Percentiles rank a stretch among this genome's conserved stretches.
phyloP scores from a whole-genome alignment of 352 stramenopile genomes.

The Phytophthora palmivora region DNA sequence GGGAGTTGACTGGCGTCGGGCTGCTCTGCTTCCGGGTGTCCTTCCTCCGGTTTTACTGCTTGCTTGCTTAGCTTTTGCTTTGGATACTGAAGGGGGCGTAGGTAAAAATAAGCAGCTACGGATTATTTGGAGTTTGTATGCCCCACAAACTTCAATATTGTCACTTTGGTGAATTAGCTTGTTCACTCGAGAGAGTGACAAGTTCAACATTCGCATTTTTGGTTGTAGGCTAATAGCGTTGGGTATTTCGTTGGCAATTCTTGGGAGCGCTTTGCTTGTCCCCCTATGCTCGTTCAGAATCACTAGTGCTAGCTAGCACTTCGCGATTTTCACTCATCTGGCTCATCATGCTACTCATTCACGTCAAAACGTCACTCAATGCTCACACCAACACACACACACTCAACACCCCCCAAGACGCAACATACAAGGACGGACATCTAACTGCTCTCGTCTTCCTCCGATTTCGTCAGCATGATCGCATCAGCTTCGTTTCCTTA shows the following conservation, averaged over 20 bases:
- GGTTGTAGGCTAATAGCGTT: not conserved
- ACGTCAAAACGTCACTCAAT: constrained; percentile 21
- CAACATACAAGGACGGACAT: constrained; percentile 28
- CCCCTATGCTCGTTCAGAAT: too few relatives aligned
- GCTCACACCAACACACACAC: constrained; percentile 27
- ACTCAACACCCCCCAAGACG: constrained; percentile 28
- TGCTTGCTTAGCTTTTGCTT: constrained; percentile 25
- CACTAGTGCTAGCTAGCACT: not conserved
- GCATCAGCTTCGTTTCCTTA: not conserved
- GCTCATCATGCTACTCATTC: not conserved
- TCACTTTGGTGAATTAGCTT: not conserved
- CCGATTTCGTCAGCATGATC: not conserved
- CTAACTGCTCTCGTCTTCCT: constrained; percentile 16
- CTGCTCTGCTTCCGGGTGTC: constrained; percentile 30
- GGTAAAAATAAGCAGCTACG: constrained; percentile 3
- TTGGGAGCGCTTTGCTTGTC: too few relatives aligned
- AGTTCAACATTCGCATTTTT: not conserved
- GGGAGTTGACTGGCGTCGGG: constrained; percentile 17
- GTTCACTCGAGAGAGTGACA: constrained; percentile 15
- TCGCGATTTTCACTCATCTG: constrained; percentile 1
- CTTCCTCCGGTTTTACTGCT: constrained; percentile 16
- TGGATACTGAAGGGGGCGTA: constrained; percentile 18
- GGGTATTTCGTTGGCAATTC: too few relatives aligned
- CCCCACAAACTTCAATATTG: constrained; percentile 22
- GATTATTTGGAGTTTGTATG: constrained; percentile 22